phyloP scores from a whole-genome alignment of 2,329 filamentous ascomycete genomes.

The Apiospora aurea region DNA sequence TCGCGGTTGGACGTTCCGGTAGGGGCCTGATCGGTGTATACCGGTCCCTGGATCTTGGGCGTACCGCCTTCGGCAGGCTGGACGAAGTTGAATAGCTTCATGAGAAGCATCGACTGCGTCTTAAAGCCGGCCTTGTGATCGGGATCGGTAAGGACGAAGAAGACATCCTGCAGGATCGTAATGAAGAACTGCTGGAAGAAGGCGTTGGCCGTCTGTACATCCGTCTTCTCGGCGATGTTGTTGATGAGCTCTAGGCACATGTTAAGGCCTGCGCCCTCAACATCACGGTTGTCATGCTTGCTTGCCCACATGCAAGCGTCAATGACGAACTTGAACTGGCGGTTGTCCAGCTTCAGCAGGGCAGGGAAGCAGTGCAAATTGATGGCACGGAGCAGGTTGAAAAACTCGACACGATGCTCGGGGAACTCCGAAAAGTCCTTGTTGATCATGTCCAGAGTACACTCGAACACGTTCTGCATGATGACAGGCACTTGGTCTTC shows the following conservation, averaged over 20 bases:
- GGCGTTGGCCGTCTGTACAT: conserved; percentile 82
- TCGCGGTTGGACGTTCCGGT: conserved; percentile 87
- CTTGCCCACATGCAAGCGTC: conserved; percentile 99
- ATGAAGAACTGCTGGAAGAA: conserved; percentile 99
- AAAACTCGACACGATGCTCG: conserved; percentile 99
- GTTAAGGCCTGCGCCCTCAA: conserved; percentile 93
- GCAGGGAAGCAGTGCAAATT: conserved; percentile 97
- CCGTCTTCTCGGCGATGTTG: conserved; percentile 94
- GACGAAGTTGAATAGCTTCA: conserved; percentile 97
- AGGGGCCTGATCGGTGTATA: conserved; percentile 88
- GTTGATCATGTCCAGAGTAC: conserved; percentile 99
- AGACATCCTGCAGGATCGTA: conserved; percentile 93
- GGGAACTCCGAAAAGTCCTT: conserved; percentile 99
- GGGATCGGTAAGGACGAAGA: conserved; percentile 96
- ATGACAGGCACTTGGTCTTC: conserved; percentile 97
- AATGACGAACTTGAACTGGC: conserved; percentile 99
- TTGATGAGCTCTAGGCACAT: conserved; percentile 98
- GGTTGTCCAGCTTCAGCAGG: conserved; percentile 89
- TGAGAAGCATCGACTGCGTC: conserved; percentile 91
- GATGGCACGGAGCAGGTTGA: conserved; percentile 94
- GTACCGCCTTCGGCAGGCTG: conserved; percentile 70
- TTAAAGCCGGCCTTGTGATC: conserved; percentile 99
- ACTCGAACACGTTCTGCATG: conserved; percentile 98
- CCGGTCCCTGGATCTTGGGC: conserved; percentile 90
- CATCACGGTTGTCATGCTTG: conserved; percentile 98